Evolutionary conservation across 305 asterid genomes (phyloP), one percentile per base, ranked within the genome.

Genomic region (Caryopteris hybrid): DNA sequence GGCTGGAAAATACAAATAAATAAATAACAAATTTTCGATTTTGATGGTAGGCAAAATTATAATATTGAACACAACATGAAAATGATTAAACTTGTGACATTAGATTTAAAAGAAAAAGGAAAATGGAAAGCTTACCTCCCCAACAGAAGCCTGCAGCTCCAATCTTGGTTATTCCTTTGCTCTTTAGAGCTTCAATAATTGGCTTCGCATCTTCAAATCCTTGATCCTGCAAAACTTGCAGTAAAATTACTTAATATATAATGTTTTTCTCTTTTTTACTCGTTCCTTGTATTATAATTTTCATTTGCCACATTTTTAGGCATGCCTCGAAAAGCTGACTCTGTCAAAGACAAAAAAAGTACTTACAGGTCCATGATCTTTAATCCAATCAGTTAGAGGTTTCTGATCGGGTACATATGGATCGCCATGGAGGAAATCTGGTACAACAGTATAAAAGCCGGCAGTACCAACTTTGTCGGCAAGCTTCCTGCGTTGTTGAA

Each of bases 61-160:
- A 10, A 18, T 23, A 45, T 17, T 34, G 42, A 69, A 22, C 12
- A 23, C 11, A 4, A 50, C 6, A 25, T 9, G 16, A 23, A 34
- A 8, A 4, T 2, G 18, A 17, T 56, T 8, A 57, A 59, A 61
- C 33, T n/a, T 23, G 39, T 14, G 41, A 1, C 7, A 4, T 43
- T 12, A 36, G 34, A 41, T 21, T 33, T 6, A 43, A 3, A 20
- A 31, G 6, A 10, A 45, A 18, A 63, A 17, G n/a, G 25, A 69
- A 58, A 3, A 14, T 34, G 13, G 21, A 43, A 41, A 52, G 16
- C 47, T 52, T 12, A 85, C 92, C 92, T 77, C 92, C 92, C 87
- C 92, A 88, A 39, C 92, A 88, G 69, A 82, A 84, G 64, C 95
- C 95, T 16, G 36, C 92, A 45, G 82, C 90, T 71, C 88, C 95